These are phyloP conservation scores for Juglanconis juglandina DNA, from an alignment of 2,329 filamentous ascomycete genomes.

Conservation along the genomic window DNA sequence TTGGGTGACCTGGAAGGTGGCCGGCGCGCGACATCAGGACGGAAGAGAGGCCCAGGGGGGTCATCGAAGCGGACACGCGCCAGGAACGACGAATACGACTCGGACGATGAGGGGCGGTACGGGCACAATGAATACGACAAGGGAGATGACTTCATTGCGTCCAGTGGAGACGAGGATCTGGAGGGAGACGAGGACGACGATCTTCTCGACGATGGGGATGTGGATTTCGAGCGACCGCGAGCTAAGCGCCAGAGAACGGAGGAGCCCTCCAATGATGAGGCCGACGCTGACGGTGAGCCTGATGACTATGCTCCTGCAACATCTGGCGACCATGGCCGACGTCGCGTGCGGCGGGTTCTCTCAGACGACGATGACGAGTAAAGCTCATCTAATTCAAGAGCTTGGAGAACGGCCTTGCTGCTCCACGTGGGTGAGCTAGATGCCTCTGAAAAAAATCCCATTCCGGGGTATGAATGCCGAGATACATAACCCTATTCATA, in stretches of 20 bases:
- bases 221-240: conserved; percentile 50
- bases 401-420: not conserved
- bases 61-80: conserved; percentile 33
- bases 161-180: conserved; percentile 65
- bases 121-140: conserved; percentile 74
- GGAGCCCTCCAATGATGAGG: conserved; percentile 45
- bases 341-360: conserved; percentile 54
- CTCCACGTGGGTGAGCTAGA: not conserved
- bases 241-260: conserved; percentile 51
- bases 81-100: conserved; percentile 65
- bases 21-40: conserved; percentile 45
- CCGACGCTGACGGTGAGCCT: conserved; percentile 51
- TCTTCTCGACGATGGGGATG: conserved; percentile 56
- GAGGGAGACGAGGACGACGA: conserved; percentile 61
- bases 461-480: too few species aligned
- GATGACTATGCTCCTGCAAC: conserved; percentile 43
- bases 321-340: conserved; percentile 35
- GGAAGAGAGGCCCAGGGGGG: conserved; percentile 52
- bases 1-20: conserved; percentile 63
- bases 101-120: conserved; percentile 66
- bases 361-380: conserved; percentile 54
- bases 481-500: too few species aligned
- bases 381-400: not conserved
- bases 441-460: too few species aligned
- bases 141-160: conserved; percentile 75